Conservation (phyloP, 805 yeast species). For the Kodamaea kaohsiungensis region DNA sequence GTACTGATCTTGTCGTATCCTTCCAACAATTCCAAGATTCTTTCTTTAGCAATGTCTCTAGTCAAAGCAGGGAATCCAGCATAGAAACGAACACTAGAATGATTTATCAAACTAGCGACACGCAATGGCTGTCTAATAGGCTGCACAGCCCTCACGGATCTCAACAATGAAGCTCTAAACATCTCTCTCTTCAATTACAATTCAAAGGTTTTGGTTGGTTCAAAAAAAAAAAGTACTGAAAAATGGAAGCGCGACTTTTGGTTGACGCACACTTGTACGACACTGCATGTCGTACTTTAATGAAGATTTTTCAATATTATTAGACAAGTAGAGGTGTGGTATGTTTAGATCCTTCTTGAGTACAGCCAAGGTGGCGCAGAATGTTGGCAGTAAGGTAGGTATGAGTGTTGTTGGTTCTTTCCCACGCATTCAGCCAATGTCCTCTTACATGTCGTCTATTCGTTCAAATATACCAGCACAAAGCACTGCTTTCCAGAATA, state of each 20-base stretch:
- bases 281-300: not conserved
- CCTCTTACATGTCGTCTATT: constrained; percentile 16
- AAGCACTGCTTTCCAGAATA: constrained; percentile 5
- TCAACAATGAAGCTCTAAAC: constrained; percentile 34
- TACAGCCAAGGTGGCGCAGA: not conserved
- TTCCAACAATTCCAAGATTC: constrained; percentile 64
- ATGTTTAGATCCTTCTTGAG: constrained; percentile 23
- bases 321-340: not conserved
- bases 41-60: constrained; percentile 60
- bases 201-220: constrained; percentile 2
- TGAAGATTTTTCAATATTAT: constrained; percentile 3
- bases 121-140: constrained; percentile 14
- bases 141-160: constrained; percentile 28
- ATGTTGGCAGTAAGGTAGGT: not conserved
- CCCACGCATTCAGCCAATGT: constrained; percentile 5
- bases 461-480: constrained; percentile 17
- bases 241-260: constrained; percentile 1
- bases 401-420: not conserved
- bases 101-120: constrained; percentile 3
- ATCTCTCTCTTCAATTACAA: constrained; percentile 14
- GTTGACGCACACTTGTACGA: not conserved
- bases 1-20: constrained; percentile 57
- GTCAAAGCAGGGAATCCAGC: constrained; percentile 63
- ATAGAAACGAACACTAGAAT: constrained; percentile 35
- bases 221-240: not conserved